phyloP scores from a whole-genome alignment of 805 yeast species.

The Hermanozyma aechmeae region DNA sequence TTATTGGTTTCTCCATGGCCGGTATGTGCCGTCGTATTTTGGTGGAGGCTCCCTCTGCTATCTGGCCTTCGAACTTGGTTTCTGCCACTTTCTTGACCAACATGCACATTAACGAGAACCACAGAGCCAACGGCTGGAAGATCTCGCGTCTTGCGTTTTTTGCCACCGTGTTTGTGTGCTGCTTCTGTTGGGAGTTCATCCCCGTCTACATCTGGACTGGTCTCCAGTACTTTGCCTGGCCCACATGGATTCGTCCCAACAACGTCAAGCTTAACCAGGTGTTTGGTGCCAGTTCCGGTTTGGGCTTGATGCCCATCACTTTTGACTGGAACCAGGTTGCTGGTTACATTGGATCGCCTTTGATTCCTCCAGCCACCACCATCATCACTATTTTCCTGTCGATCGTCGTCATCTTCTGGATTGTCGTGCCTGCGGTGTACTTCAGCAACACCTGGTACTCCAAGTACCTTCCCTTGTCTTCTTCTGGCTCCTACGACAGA shows the following conservation, averaged over 20 bases:
- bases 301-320: conserved; percentile 57
- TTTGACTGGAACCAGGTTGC: conserved; percentile 64
- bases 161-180: conserved; percentile 23
- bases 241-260: conserved; percentile 58
- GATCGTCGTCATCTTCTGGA: conserved; percentile 35
- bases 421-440: conserved; percentile 41
- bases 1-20: conserved; percentile 60
- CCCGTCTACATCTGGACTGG: conserved; percentile 55
- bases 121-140: conserved; percentile 53
- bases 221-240: conserved; percentile 52
- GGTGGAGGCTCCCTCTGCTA: conserved; percentile 54
- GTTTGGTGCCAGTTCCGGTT: conserved; percentile 53
- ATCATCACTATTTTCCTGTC: conserved; percentile 33
- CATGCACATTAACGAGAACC: conserved; percentile 42
- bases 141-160: conserved; percentile 45
- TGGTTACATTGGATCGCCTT: conserved; percentile 49
- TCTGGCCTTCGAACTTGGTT: conserved; percentile 65
- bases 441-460: conserved; percentile 51
- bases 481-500: conserved; percentile 42
- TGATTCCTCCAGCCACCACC: conserved; percentile 52
- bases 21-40: conserved; percentile 52
- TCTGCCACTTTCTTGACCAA: conserved; percentile 45
- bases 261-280: conserved; percentile 54
- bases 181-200: conserved; percentile 48
- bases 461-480: conserved; percentile 49